phyloP scores from a whole-genome alignment of 208 protist genomes.

The Wallacemonas collosoma region DNA sequence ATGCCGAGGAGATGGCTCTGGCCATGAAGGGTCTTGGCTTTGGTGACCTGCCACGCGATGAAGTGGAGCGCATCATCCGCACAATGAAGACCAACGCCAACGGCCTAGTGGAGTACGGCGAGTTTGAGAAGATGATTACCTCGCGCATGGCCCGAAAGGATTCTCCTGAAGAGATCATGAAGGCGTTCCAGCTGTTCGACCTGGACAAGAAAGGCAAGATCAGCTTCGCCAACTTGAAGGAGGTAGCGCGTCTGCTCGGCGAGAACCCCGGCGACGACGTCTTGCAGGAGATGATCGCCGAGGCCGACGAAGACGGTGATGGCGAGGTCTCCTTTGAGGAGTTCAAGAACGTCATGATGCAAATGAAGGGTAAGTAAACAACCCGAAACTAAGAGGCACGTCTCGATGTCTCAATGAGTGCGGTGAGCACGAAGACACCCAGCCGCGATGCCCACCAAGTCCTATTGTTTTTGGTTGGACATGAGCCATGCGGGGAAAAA shows the following conservation, averaged over 20 bases:
- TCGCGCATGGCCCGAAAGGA: constrained; percentile 92
- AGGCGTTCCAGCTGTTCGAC: constrained; percentile 97
- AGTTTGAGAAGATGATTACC: constrained; percentile 93
- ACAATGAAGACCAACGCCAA: constrained; percentile 88
- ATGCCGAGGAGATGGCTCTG: constrained; percentile 94
- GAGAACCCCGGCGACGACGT: constrained; percentile 97
- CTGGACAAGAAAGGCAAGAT: constrained; percentile 96
- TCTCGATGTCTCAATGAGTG: too few species aligned
- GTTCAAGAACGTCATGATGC: constrained; percentile 95
- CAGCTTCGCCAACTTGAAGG: constrained; percentile 97
- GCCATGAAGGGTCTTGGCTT: constrained; percentile 96
- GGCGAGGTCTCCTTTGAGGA: constrained; percentile 96
- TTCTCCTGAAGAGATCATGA: constrained; percentile 94
- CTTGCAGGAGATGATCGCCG: constrained; percentile 97
- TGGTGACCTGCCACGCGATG: constrained; percentile 90
- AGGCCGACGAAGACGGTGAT: constrained; percentile 96
- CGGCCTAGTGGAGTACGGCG: constrained; percentile 87
- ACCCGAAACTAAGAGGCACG: too few species aligned
- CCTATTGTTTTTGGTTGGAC: too few species aligned
- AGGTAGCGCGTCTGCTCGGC: constrained; percentile 94
- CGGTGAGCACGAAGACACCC: too few species aligned
- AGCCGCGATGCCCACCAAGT: too few species aligned
- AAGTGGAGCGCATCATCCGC: constrained; percentile 92
- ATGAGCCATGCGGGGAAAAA: too few species aligned
- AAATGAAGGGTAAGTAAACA: constrained; percentile 87